Evolutionary conservation across 2,329 filamentous ascomycete species (phyloP).

Genomic region (Fusarium cicatricum): DNA sequence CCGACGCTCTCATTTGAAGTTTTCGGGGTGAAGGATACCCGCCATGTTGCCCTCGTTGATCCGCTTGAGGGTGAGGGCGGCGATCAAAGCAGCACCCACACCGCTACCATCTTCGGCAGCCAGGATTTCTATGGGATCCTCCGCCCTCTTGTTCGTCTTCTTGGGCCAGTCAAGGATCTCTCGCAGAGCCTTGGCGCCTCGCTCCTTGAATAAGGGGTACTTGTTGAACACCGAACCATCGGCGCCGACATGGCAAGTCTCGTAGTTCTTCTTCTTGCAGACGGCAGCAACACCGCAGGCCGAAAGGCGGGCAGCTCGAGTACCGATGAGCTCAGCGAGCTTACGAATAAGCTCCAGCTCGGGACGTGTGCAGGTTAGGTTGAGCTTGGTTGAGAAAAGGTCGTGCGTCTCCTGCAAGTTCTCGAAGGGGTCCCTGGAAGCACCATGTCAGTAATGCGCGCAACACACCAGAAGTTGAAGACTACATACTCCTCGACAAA

Average conservation of each 20-base stretch:
- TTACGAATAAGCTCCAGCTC: conserved; percentile 92
- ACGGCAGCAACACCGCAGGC: conserved; percentile 96
- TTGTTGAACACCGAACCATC: conserved; percentile 99
- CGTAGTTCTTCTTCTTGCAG: conserved; percentile 92
- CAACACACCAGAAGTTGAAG: not conserved
- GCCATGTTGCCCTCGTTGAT: conserved; percentile 69
- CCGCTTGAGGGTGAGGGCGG: conserved; percentile 72
- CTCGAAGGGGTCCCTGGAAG: conserved; percentile 83
- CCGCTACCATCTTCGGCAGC: conserved; percentile 95
- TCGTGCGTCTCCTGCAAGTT: conserved; percentile 91
- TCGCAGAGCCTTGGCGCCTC: conserved; percentile 86
- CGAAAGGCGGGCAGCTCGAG: conserved; percentile 89
- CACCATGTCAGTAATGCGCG: conserved; percentile 29
- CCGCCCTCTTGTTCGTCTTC: conserved; percentile 72
- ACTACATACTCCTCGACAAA: conserved; percentile 81
- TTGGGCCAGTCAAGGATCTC: conserved; percentile 95
- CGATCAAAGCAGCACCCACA: conserved; percentile 96
- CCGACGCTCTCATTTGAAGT: conserved; percentile 54
- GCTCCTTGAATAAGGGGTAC: conserved; percentile 96
- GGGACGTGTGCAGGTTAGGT: conserved; percentile 72
- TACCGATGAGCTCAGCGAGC: conserved; percentile 92
- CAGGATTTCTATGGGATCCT: conserved; percentile 87
- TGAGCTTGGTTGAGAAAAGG: conserved; percentile 79
- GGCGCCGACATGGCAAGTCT: conserved; percentile 90
- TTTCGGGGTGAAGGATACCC: conserved; percentile 71